Conservation (phyloP, 2,329 filamentous ascomycete genomes). For the Esteya vermicola region DNA sequence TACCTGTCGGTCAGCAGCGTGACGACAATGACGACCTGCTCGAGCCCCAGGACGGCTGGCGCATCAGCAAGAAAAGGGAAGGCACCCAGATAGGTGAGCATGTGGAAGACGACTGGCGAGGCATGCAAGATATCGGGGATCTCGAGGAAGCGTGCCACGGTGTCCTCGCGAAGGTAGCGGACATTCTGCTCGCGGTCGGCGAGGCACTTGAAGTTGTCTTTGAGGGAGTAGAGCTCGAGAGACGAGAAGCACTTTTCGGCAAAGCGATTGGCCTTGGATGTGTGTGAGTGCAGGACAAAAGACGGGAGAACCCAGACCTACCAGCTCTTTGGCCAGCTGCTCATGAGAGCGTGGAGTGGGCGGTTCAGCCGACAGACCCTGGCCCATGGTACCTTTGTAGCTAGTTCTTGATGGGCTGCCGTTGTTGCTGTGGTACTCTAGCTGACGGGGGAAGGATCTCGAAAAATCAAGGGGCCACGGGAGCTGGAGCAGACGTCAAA, state of each 20-base stretch:
- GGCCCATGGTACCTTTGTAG: constrained; percentile 27
- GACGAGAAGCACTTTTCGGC: constrained; percentile 56
- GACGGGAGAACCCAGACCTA: constrained; percentile 17
- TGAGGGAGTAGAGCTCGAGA: constrained; percentile 59
- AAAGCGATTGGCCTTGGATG: constrained; percentile 42
- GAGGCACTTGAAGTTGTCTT: constrained; percentile 57
- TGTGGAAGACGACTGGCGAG: constrained; percentile 56
- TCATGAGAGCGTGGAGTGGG: constrained; percentile 32
- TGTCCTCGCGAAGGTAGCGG: constrained; percentile 55
- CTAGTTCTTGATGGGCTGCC: background rate
- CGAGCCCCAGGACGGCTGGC: constrained; percentile 53
- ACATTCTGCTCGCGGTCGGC: constrained; percentile 49
- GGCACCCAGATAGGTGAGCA: constrained; percentile 55
- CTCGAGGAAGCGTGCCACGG: constrained; percentile 57
- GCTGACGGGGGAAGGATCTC: too few species aligned
- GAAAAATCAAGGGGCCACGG: too few species aligned
- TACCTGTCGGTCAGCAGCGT: constrained; percentile 60
- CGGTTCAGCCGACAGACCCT: constrained; percentile 32
- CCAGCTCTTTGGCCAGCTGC: constrained; percentile 35
- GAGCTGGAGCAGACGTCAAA: too few species aligned
- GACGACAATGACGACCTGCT: constrained; percentile 58
- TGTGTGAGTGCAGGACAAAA: constrained; percentile 3
- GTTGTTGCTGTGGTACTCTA: too few species aligned
- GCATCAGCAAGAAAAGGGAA: constrained; percentile 62
- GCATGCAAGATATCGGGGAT: constrained; percentile 55